Conservation (phyloP, 768 basidiomycete genomes). For the Mycena metata region DNA sequence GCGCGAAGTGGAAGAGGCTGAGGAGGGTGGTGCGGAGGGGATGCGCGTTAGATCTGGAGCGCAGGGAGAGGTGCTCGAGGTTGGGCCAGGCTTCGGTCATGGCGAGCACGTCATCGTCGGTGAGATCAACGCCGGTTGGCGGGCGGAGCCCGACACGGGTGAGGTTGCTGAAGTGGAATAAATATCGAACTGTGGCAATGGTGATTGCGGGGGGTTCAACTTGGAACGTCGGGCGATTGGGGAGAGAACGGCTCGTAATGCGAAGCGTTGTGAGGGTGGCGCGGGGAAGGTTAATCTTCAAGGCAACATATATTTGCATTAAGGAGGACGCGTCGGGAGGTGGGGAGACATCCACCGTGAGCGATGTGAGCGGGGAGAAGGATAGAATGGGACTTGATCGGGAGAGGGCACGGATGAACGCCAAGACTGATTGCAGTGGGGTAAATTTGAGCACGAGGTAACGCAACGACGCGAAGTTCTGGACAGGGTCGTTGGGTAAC, state of each 20-base stretch:
- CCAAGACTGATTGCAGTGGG: neutral
- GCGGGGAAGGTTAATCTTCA: neutral
- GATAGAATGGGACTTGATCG: neutral
- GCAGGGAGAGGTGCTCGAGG: neutral
- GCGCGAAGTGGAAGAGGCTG: neutral
- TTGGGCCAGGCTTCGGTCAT: neutral
- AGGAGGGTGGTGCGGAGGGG: constrained; percentile 4
- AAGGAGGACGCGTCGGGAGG: neutral
- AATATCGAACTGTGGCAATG: neutral
- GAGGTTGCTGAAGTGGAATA: constrained; percentile 1
- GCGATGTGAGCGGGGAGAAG: neutral
- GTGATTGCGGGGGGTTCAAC: neutral
- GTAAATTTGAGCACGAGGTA: neutral
- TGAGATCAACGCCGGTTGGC: neutral
- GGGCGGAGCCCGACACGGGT: neutral
- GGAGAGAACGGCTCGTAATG: neutral
- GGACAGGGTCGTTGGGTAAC: too few species aligned
- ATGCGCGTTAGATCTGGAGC: neutral
- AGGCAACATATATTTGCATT: neutral
- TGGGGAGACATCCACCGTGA: neutral
- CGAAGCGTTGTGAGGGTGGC: neutral
- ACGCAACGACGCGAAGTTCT: neutral
- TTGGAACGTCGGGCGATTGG: neutral
- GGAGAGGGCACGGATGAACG: neutral
- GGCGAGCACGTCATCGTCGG: neutral